A percentile compares a stretch with the other conserved stretches of the same genome.
These are phyloP conservation scores for Trypethelium eluteriae DNA, from an alignment of 495 filamentous ascomycete species.

Conservation along the genomic window DNA sequence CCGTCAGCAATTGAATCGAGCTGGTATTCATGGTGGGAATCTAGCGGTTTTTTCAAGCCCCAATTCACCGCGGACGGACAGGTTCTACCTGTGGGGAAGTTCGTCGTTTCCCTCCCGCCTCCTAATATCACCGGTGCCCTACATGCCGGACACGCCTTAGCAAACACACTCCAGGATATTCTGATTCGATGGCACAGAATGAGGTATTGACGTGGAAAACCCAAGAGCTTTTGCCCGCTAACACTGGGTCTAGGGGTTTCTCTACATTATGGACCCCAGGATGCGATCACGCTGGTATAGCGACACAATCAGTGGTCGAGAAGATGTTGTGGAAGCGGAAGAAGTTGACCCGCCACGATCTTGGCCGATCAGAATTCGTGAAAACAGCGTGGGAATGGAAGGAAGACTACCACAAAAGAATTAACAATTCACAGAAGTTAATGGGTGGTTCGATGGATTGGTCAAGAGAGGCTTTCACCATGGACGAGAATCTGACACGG, in stretches of 20 bases:
- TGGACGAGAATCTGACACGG: slow-evolving; percentile 56
- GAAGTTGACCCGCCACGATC: slow-evolving; percentile 55
- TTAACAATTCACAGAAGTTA: slow-evolving; percentile 50
- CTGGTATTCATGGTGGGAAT: too few relatives aligned
- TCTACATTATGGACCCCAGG: slow-evolving; percentile 67
- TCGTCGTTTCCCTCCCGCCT: slow-evolving; percentile 54
- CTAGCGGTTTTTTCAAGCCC: too few relatives aligned
- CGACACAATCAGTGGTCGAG: slow-evolving; percentile 69
- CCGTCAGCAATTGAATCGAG: too few relatives aligned
- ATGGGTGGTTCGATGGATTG: slow-evolving; percentile 60
- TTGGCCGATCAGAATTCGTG: slow-evolving; percentile 54
- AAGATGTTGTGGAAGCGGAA: slow-evolving; percentile 62
- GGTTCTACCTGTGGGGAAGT: slow-evolving; percentile 26
- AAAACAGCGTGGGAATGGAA: slow-evolving; percentile 64
- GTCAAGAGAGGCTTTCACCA: slow-evolving; percentile 65
- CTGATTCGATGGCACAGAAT: slow-evolving; percentile 65
- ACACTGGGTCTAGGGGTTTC: slow-evolving; percentile 16
- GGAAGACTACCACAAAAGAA: slow-evolving; percentile 57
- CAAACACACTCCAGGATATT: slow-evolving; percentile 61
- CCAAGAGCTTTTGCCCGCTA: too few relatives aligned
- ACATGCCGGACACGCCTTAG: slow-evolving; percentile 64
- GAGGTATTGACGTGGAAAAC: slow-evolving; percentile 23
- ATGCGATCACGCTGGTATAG: slow-evolving; percentile 71
- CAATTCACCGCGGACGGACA: too few relatives aligned
- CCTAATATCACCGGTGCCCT: slow-evolving; percentile 68